Percentiles rank a stretch among this genome's conserved stretches.
phyloP scores from a whole-genome alignment of 495 filamentous ascomycete genomes.

The Aspergillus wentii region DNA sequence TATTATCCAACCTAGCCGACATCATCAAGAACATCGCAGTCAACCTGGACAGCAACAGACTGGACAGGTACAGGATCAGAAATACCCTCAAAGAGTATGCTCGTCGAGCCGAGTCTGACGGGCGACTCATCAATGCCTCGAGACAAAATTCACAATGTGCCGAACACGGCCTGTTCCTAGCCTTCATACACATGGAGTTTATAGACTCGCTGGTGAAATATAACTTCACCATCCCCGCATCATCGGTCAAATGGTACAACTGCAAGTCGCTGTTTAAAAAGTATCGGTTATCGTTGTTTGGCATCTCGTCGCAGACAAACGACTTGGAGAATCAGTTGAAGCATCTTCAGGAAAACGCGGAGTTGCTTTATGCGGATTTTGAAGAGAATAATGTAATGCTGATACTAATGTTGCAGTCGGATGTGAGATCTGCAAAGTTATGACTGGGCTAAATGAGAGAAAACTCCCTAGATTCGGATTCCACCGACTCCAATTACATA shows the following conservation, averaged over 20 bases:
- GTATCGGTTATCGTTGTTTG: slow-evolving; percentile 8
- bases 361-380: slow-evolving; percentile 11
- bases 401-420: no score
- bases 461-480: slow-evolving; percentile 5
- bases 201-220: slow-evolving; percentile 7
- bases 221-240: slow-evolving; percentile 9
- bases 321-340: slow-evolving; percentile 5
- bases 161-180: slow-evolving; percentile 11
- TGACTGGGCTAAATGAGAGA: neutral
- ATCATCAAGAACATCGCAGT: slow-evolving; percentile 6
- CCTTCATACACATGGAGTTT: slow-evolving; percentile 13
- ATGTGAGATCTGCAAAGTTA: no score
- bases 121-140: slow-evolving; percentile 8
- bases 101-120: slow-evolving; percentile 9
- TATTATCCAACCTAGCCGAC: neutral
- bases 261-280: slow-evolving; percentile 3
- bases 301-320: slow-evolving; percentile 1
- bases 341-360: slow-evolving; percentile 6
- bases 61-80: slow-evolving; percentile 6
- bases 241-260: slow-evolving; percentile 14
- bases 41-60: slow-evolving; percentile 10
- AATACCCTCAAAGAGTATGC: slow-evolving; percentile 9
- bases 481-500: slow-evolving; percentile 5
- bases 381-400: slow-evolving; percentile 9
- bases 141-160: slow-evolving; percentile 7